Percentiles rank a stretch among this genome's conserved stretches.
These are phyloP conservation scores for Pseudomicrostroma phylloplanum DNA, from an alignment of 1,284 basidiomycete species.

Conservation along the genomic window DNA sequence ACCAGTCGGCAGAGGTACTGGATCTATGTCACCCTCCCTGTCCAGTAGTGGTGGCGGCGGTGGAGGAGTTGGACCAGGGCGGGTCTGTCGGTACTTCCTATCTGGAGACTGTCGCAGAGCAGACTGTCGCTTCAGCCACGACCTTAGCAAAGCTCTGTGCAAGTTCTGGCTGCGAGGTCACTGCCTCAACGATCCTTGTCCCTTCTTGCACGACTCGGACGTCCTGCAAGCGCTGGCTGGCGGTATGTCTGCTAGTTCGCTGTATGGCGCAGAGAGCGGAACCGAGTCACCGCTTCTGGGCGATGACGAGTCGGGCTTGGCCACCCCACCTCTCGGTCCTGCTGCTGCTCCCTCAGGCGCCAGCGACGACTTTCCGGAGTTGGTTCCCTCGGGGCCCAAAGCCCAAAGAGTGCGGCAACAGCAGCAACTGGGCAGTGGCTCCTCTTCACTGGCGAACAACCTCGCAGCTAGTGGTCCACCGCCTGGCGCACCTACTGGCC, in stretches of 20 bases:
- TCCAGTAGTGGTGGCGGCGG: neutral
- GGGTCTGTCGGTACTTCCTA: conserved; percentile 89
- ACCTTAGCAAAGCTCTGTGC: conserved; percentile 64
- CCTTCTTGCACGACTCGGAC: conserved; percentile 47
- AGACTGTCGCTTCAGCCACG: conserved; percentile 78
- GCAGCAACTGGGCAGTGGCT: neutral
- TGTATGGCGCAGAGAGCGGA: conserved; percentile 50
- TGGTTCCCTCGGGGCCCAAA: conserved; percentile 45
- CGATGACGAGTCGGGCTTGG: neutral
- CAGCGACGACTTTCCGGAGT: conserved; percentile 74
- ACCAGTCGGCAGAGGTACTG: neutral
- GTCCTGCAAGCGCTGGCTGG: conserved; percentile 63
- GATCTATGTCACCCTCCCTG: neutral
- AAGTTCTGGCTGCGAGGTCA: conserved; percentile 96
- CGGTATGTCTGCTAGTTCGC: conserved; percentile 56
- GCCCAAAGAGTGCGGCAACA: conserved; percentile 9
- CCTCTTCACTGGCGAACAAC: too few relatives aligned
- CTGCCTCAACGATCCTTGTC: conserved; percentile 51
- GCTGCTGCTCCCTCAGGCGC: conserved; percentile 4
- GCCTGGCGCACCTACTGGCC: conserved; percentile 19
- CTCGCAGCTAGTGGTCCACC: conserved; percentile 16
- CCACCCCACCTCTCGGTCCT: conserved; percentile 5
- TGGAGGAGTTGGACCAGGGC: conserved; percentile 12
- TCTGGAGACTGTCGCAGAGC: conserved; percentile 90
- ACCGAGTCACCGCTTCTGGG: neutral